Evolutionary conservation across 2,329 filamentous ascomycete genomes (phyloP).

Genomic region (Colletotrichum sp.): DNA sequence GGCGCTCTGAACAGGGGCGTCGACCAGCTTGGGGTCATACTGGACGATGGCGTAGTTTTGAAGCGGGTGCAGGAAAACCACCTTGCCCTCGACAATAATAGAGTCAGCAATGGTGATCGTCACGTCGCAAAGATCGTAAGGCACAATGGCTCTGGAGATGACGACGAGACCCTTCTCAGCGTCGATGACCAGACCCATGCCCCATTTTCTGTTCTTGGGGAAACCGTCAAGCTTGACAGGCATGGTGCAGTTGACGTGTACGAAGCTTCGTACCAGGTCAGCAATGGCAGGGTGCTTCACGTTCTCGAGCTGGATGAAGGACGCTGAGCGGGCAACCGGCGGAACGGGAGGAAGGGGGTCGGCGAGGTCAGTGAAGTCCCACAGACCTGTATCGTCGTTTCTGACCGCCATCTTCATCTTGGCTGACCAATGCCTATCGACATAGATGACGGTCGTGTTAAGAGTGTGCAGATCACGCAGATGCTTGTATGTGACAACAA

Average conservation of each 20-base stretch:
- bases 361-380: conserved; percentile 90
- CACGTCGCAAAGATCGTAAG: conserved; percentile 96
- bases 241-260: conserved; percentile 91
- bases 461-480: conserved; percentile 92
- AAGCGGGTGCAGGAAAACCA: conserved; percentile 93
- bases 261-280: conserved; percentile 92
- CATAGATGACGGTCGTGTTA: conserved; percentile 88
- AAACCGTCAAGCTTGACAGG: conserved; percentile 98
- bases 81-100: conserved; percentile 91
- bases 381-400: conserved; percentile 88
- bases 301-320: conserved; percentile 91
- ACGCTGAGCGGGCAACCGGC: conserved; percentile 77
- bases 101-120: conserved; percentile 96
- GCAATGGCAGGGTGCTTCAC: conserved; percentile 89
- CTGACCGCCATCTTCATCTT: conserved; percentile 93
- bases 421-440: conserved; percentile 94
- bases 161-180: conserved; percentile 94
- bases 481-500: conserved; percentile 96
- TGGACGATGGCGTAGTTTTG: conserved; percentile 97
- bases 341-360: conserved; percentile 78
- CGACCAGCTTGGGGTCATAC: conserved; percentile 92
- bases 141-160: conserved; percentile 91
- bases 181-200: conserved; percentile 96
- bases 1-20: conserved; percentile 90
- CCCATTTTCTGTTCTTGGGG: conserved; percentile 90